Base-by-base conservation (phyloP, 1,284 basidiomycete species). In the Porodaedalea pini region DNA sequence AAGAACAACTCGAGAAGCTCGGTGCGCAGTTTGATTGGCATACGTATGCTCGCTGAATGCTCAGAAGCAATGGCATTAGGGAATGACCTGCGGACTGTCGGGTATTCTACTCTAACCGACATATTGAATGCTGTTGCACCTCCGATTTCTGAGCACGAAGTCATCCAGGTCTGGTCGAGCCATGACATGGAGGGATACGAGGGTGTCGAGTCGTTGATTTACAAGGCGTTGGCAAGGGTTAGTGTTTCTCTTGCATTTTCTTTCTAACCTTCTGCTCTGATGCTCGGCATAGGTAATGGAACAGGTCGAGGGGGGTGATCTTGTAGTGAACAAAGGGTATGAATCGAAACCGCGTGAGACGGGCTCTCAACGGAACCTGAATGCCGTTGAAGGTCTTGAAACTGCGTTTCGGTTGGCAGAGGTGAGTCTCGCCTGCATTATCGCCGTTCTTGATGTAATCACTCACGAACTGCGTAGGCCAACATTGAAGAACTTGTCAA, bases 121-220 rank as follows among this genome's bases (percentile, higher is more conserved):
- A 85, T 99, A 56, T 75, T 99, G 61, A 97, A 98, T 69, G 95
- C 90, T 15, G 96, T 99, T 51, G 97, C 96, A 0, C 97, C 97
- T 25, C 97, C 97, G 3, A 98, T 99, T 65, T 91, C 94, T 11
- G 94, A 94, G 65, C 96, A 99, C 70, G 97, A 99, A 73, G 93
- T 98, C 19, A 92, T 99, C 59, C 87, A 97, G 69, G 88, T 99
- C 4, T 94, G 92, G 85, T 77, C 99, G 37, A 90, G 89, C 64
- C 95, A 99, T 74, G 94, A 96, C 65, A 96, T 99, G 94, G 77
- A 83, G 59, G 96, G 97, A 11, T 98, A 97, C 68, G 94, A 95
- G 54, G 97, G 96, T 13, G 84, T 99, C 47, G 94, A 98, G 71
- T 82, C 86, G n/a, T 81, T 99, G n/a, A 92, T 95, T 10, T 99